These are phyloP conservation scores for Moricandia moricandioides DNA, from an alignment of 345 rosid species.

Conservation along the genomic window DNA sequence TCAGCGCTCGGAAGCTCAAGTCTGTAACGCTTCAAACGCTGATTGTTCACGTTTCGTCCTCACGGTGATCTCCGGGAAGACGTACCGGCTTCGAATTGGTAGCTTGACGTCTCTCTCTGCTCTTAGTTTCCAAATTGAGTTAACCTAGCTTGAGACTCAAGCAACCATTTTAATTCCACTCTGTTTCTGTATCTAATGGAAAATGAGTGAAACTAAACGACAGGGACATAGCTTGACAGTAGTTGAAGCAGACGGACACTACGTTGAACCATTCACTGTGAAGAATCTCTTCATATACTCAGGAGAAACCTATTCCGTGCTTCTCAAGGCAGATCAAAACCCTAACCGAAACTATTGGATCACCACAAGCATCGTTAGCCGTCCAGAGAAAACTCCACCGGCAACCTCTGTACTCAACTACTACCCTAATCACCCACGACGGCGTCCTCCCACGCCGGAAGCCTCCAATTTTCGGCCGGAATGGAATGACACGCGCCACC, in stretches of 20 bases:
- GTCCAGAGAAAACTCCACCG: constrained; percentile 42
- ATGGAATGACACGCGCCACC: constrained; percentile 44
- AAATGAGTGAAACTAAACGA: neutral
- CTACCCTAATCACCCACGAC: constrained; percentile 52
- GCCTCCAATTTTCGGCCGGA: constrained; percentile 36
- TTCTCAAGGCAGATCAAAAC: constrained; percentile 54
- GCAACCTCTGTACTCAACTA: constrained; percentile 55
- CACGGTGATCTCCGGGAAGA: constrained; percentile 57
- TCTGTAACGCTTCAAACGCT: constrained; percentile 49
- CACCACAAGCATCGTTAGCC: constrained; percentile 54
- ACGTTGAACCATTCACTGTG: constrained; percentile 67
- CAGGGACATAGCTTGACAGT: constrained; percentile 79
- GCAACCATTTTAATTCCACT: neutral
- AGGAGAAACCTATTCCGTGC: constrained; percentile 73
- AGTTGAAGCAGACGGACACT: constrained; percentile 78
- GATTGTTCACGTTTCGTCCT: constrained; percentile 47
- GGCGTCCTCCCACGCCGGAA: constrained; percentile 44
- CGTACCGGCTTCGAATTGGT: constrained; percentile 56
- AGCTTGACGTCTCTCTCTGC: constrained; percentile 63
- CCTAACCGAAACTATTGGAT: constrained; percentile 68
- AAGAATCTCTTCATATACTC: constrained; percentile 71
- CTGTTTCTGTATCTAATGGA: neutral
- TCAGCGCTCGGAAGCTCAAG: neutral
- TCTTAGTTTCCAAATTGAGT: constrained; percentile 80
- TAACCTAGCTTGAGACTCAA: constrained; percentile 16